phyloP scores from a whole-genome alignment of 192 early-diverging fungal genomes.

The Chytriomyces confervae region DNA sequence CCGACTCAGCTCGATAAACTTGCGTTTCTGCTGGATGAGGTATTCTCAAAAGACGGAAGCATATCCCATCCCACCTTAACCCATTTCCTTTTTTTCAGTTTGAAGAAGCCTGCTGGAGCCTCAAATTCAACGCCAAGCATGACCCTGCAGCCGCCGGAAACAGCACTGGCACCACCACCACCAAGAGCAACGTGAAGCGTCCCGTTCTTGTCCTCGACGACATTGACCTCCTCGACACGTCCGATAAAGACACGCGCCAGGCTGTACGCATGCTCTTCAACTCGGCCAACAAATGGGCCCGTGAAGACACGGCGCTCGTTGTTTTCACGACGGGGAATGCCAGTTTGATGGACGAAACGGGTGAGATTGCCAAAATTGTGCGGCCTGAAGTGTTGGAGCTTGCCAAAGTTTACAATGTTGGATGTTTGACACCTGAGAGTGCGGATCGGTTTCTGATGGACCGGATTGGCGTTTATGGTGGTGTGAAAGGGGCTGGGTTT shows the following conservation, averaged over 20 bases:
- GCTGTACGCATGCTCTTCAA: constrained; percentile 36
- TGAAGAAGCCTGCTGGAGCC: constrained; percentile 36
- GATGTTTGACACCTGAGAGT: background rate
- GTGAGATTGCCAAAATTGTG: constrained; percentile 5
- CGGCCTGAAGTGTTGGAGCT: constrained; percentile 4
- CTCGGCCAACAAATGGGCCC: constrained; percentile 39
- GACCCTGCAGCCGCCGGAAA: background rate
- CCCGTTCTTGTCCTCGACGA: constrained; percentile 38
- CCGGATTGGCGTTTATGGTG: background rate
- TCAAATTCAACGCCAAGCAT: constrained; percentile 22
- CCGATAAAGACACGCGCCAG: constrained; percentile 3
- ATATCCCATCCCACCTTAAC: too few species aligned
- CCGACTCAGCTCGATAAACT: constrained; percentile 32
- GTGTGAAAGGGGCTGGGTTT: background rate
- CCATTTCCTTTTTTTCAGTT: background rate
- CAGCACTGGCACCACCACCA: background rate
- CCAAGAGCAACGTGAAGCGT: background rate
- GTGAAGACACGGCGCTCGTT: constrained; percentile 37
- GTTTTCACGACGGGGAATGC: constrained; percentile 16
- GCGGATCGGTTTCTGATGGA: constrained; percentile 26
- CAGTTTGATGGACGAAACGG: background rate
- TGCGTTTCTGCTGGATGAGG: constrained; percentile 35
- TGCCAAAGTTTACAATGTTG: constrained; percentile 32
- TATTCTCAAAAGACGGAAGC: too few species aligned
- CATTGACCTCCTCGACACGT: constrained; percentile 25